Conservation (phyloP, 495 filamentous ascomycete species). For the Penicillium pancosmium region DNA sequence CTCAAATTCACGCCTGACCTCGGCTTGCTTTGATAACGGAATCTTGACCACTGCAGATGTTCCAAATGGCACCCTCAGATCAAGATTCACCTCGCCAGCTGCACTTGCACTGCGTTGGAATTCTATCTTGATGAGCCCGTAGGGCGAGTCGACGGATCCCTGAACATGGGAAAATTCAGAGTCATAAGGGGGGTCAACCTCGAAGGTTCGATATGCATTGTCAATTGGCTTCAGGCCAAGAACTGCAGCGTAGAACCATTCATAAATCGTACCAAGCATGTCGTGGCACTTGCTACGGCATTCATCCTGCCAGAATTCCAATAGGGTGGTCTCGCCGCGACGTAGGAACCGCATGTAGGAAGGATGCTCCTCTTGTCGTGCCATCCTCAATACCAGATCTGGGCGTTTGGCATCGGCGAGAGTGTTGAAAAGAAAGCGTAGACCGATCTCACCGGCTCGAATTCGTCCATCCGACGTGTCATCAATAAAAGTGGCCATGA, state of each 20-base stretch:
- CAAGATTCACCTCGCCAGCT: not conserved
- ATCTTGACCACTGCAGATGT: slow-evolving; percentile 11
- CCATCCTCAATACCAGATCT: slow-evolving; percentile 32
- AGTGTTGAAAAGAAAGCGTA: slow-evolving; percentile 31
- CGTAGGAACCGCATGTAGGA: slow-evolving; percentile 36
- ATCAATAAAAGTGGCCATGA: slow-evolving; percentile 30
- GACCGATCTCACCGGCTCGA: slow-evolving; percentile 31
- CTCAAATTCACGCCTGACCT: slow-evolving; percentile 1
- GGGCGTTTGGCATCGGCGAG: slow-evolving; percentile 28
- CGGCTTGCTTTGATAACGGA: not conserved
- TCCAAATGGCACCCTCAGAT: slow-evolving; percentile 21
- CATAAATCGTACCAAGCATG: slow-evolving; percentile 38
- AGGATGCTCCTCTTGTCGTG: slow-evolving; percentile 34
- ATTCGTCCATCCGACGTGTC: slow-evolving; percentile 25
- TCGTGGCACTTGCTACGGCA: slow-evolving; percentile 35
- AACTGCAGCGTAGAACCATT: slow-evolving; percentile 33
- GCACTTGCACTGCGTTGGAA: slow-evolving; percentile 17
- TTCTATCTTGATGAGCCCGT: slow-evolving; percentile 25
- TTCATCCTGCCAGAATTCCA: slow-evolving; percentile 36
- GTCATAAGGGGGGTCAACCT: slow-evolving; percentile 24
- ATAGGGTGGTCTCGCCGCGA: slow-evolving; percentile 30
- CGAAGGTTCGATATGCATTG: slow-evolving; percentile 26
- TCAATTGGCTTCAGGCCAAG: slow-evolving; percentile 26
- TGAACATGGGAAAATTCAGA: slow-evolving; percentile 29
- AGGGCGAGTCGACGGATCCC: slow-evolving; percentile 31